A percentile compares a stretch with the other conserved stretches of the same genome.
phyloP scores from a whole-genome alignment of 2,329 filamentous ascomycete genomes.

The Lasiodiplodia sp. region DNA sequence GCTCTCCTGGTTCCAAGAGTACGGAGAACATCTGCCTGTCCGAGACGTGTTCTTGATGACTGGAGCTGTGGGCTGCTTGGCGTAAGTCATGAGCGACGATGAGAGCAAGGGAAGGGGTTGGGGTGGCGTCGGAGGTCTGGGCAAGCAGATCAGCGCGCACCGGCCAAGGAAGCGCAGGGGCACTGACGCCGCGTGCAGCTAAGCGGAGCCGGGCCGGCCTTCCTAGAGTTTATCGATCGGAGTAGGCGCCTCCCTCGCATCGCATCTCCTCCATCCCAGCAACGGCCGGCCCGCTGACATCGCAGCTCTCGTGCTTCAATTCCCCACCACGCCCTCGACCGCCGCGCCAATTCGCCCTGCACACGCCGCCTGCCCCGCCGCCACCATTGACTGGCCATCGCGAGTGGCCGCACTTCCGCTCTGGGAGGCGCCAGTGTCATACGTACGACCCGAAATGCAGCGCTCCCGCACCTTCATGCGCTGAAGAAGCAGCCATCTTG shows the following conservation, averaged over 20 bases:
- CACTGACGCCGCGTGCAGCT: slow-evolving; percentile 1
- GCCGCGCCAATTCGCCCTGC: neutral
- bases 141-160: slow-evolving; percentile 6
- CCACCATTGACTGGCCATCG: neutral
- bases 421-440: slow-evolving; percentile 27
- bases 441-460: slow-evolving; percentile 26
- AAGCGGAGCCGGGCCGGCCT: slow-evolving; percentile 5
- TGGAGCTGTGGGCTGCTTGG: neutral
- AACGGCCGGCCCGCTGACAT: slow-evolving; percentile 15
- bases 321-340: neutral
- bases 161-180: neutral
- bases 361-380: neutral
- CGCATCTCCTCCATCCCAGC: slow-evolving; percentile 5
- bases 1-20: too few relatives aligned
- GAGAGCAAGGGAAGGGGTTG: slow-evolving; percentile 3
- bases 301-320: neutral
- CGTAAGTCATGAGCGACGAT: neutral
- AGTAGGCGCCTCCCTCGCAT: neutral
- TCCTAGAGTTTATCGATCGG: slow-evolving; percentile 25
- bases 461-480: slow-evolving; percentile 22
- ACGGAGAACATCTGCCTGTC: too few relatives aligned
- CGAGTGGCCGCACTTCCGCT: slow-evolving; percentile 8
- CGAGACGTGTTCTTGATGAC: too few relatives aligned
- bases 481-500: slow-evolving; percentile 27
- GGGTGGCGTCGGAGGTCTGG: slow-evolving; percentile 1